phyloP scores from a whole-genome alignment of 495 filamentous ascomycete genomes.

The Penicillium cosmopolitanum region DNA sequence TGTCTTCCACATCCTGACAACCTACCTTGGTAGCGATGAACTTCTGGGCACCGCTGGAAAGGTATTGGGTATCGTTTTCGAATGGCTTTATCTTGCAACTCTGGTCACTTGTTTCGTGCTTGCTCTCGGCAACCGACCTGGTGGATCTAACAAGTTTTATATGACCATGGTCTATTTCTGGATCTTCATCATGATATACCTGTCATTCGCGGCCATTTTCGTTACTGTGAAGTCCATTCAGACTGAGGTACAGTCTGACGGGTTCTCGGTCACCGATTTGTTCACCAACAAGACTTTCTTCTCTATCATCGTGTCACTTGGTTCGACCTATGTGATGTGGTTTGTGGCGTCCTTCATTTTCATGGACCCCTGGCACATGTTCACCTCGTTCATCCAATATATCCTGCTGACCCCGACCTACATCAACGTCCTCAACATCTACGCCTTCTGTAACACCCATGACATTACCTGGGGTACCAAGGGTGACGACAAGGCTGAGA shows the following conservation, averaged over 20 bases:
- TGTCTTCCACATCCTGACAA: constrained; percentile 96
- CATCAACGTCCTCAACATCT: constrained; percentile 96
- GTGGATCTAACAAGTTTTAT: constrained; percentile 89
- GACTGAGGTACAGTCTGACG: constrained; percentile 56
- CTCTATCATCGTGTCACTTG: constrained; percentile 87
- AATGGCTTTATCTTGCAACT: constrained; percentile 93
- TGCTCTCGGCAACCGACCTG: constrained; percentile 93
- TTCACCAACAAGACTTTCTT: constrained; percentile 91
- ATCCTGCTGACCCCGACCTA: constrained; percentile 93
- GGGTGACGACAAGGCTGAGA: constrained; percentile 87
- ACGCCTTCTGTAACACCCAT: constrained; percentile 98
- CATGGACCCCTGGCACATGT: constrained; percentile 99
- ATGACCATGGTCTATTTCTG: constrained; percentile 98
- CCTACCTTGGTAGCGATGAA: constrained; percentile 68
- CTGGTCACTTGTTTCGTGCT: constrained; percentile 95
- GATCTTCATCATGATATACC: constrained; percentile 92
- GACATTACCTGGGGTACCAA: constrained; percentile 98
- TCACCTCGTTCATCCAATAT: constrained; percentile 96
- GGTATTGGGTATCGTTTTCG: constrained; percentile 85
- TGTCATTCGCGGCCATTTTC: constrained; percentile 92
- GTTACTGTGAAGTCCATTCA: constrained; percentile 89
- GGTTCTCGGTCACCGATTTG: constrained; percentile 68
- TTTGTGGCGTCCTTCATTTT: constrained; percentile 90
- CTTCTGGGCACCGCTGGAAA: constrained; percentile 75
- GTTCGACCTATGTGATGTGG: constrained; percentile 93